Evolutionary conservation across 768 basidiomycete genomes (phyloP), one percentile per base, ranked within the genome.

Genomic region (Arthromyces matolae): DNA sequence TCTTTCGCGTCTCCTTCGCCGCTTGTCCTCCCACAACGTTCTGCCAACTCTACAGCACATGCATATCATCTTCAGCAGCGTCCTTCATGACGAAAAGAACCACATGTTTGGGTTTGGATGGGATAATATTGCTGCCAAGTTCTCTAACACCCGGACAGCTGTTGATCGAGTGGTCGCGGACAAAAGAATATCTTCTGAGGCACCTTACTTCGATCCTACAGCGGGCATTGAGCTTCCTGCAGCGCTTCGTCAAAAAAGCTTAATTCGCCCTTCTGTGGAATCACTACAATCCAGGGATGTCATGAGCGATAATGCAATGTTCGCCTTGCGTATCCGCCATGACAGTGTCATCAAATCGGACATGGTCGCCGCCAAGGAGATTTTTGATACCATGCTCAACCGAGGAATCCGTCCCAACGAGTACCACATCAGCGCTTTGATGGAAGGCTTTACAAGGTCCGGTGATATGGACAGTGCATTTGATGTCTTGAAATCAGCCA

Each of bases 351-450:
- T 78, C 36, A 73, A 74, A 47, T 58, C 69, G 33, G 77, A 86
- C 54, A 62, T 78, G 48, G 66, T 71, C 32, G 62, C 73, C 4
- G 82, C 85, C 6, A 65, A 76, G 43, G 69, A 71, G 9, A 63
- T 81, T 31, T 83, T 89, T 54, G 70, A 75, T 18, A 61, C 69
- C 16, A 77, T 92, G 71, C 61, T 88, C 42, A 69, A 72, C 40
- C 79, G 80, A 47, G 90, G 90, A 8, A 71, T 93, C 45, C 78
- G 78, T 39, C 83, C 88, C 8, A 86, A 80, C 57, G 71, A 72
- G 46, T 80, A 87, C 60, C 91, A 93, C 64, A 84, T 81, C 56
- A 71, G 73, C 24, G 81, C 87, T 43, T 67, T 93, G 49, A 83
- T 93, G 76, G 81, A 88, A 54, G 87, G 86, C n/a, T 84, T 83